These are phyloP conservation scores for Suillus spraguei DNA, from an alignment of 768 basidiomycete genomes.

Conservation along the genomic window DNA sequence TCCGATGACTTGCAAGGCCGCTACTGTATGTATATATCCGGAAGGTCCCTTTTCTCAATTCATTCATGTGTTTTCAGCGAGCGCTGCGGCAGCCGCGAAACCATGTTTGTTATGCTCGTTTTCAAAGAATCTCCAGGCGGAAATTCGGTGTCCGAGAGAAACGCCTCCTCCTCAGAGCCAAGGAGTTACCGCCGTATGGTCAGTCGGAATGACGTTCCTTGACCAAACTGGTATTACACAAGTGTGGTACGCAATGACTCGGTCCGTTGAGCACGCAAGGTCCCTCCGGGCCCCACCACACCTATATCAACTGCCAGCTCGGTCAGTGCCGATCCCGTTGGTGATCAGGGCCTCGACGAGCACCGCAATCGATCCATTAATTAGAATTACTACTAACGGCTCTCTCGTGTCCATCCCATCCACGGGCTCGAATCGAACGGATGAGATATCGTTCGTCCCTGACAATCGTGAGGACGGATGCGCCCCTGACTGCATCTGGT, in stretches of 20 bases:
- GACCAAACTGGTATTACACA: background rate
- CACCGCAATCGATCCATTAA: background rate
- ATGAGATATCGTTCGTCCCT: background rate
- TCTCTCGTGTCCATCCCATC: background rate
- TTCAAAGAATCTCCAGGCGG: background rate
- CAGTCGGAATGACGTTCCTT: background rate
- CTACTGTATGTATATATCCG: background rate
- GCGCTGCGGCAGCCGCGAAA: background rate
- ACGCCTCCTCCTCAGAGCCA: background rate
- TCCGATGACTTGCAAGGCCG: background rate
- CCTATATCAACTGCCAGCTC: background rate
- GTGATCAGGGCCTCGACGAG: background rate
- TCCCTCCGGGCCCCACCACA: background rate
- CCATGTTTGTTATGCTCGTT: background rate
- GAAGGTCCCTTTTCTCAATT: background rate
- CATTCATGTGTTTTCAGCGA: background rate
- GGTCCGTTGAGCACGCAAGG: background rate
- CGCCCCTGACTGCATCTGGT: background rate
- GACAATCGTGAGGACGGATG: background rate
- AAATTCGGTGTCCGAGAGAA: background rate
- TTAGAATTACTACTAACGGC: background rate
- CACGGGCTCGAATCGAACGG: background rate
- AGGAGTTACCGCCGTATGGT: background rate
- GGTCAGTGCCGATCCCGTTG: background rate
- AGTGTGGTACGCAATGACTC: background rate